Percentiles rank a stretch among this genome's conserved stretches.
Conservation (phyloP, 768 basidiomycete species). For the Macrolepiota dolichaula region DNA sequence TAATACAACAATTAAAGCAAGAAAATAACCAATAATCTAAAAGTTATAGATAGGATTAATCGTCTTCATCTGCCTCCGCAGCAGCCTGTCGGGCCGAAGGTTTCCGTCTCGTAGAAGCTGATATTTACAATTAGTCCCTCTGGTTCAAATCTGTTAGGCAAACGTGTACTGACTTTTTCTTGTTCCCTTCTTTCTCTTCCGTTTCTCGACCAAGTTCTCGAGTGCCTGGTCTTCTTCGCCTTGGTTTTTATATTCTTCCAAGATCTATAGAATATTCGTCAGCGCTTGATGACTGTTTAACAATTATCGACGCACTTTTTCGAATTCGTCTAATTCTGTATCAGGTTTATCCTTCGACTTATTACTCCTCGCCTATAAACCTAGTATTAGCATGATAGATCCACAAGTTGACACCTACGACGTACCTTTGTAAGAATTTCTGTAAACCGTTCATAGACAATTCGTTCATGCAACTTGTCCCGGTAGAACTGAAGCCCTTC, state of each 20-base stretch:
- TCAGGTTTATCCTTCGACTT: slow-evolving; percentile 93
- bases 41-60: not conserved
- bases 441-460: slow-evolving; percentile 75
- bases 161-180: slow-evolving; percentile 30
- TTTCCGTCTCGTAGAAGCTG: slow-evolving; percentile 3
- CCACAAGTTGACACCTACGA: not conserved
- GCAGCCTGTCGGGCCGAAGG: not conserved
- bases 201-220: slow-evolving; percentile 80
- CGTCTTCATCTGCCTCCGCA: slow-evolving; percentile 5
- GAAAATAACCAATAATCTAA: not conserved
- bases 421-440: slow-evolving; percentile 89
- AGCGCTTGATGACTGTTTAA: not conserved
- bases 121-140: not conserved
- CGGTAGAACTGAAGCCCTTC: slow-evolving; percentile 91
- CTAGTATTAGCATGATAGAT: not conserved
- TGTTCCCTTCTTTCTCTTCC: slow-evolving; percentile 73
- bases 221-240: slow-evolving; percentile 91
- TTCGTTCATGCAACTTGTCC: slow-evolving; percentile 90
- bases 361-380: slow-evolving; percentile 73
- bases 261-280: slow-evolving; percentile 48
- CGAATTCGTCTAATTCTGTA: slow-evolving; percentile 92
- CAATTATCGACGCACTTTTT: slow-evolving; percentile 47
- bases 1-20: not conserved
- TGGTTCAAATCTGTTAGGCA: not conserved
- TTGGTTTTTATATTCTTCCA: slow-evolving; percentile 78